Base-by-base conservation (phyloP, 2,329 filamentous ascomycete species). In the Fusarium sp. region DNA sequence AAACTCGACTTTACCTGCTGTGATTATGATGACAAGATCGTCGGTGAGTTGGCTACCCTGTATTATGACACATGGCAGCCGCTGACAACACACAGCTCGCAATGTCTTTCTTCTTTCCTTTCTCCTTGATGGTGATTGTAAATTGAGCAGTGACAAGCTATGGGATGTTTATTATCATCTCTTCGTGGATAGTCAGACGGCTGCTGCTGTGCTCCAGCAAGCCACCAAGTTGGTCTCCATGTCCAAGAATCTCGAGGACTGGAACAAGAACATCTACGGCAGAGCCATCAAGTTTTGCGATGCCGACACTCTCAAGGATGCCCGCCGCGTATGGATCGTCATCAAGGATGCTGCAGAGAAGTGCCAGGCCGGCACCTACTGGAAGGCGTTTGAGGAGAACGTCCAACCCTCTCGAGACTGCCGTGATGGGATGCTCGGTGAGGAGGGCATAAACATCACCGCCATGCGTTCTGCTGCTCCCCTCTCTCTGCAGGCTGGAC, bases 81-180 rank as follows among this genome's bases (percentile, higher is more conserved):
- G 11, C n/a, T 57, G 68, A 62, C 18, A 18, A 57, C 20, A 5
- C 29, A 13, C 45, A 90, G 90, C 88, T 31, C 86, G 90, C 3
- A 91, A 92, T 76, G 77, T 88, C 33, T 70, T 91, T 4, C 79
- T 91, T 0, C 81, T 90, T 35, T 86, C 86, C 0, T 78, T 91
- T 3, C 78, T 91, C 42, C 59, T 88, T 8, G 87, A 88, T n/a
- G 75, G 82, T 31, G 66, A 78, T 8, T 66, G 80, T 1, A 72
- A 71, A 25, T 45, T 78, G 29, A 68, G 76, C 14, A 60, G 69
- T 1, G 78, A 83, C 2, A 62, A 74, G 9, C 79, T 87, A 5
- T 91, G 89, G 89, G 84, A 88, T 66, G 80, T 89, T 38, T 92
- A 89, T 79, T 90, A 90, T 77, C 84, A 91, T 71, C 74, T 88